Conservation (phyloP, 441 rosid genomes). For the Arabidopsis lyrata region DNA sequence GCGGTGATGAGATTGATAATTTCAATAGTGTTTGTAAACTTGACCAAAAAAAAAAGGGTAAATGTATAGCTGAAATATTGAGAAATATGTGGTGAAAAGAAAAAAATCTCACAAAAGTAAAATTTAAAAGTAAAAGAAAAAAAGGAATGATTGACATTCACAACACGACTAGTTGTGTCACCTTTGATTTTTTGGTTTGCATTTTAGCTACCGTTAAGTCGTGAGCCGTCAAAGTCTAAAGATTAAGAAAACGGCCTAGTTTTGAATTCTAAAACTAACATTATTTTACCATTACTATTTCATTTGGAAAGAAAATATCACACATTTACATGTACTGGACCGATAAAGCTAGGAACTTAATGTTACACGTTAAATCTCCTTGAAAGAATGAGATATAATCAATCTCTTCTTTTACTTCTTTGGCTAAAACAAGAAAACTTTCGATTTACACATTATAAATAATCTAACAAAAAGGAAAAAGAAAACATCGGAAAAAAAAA, state of each 20-base stretch:
- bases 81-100: no score
- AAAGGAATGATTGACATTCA: no score
- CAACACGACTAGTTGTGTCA: background rate
- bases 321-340: background rate
- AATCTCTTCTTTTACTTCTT: background rate
- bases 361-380: background rate
- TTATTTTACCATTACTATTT: background rate
- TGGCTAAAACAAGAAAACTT: background rate
- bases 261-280: background rate
- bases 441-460: conserved; percentile 14
- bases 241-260: no score
- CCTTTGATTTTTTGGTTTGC: background rate
- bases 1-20: no score
- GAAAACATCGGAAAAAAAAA: background rate
- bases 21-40: no score
- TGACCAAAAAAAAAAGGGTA: no score
- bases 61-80: no score
- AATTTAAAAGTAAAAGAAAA: no score
- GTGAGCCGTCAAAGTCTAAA: background rate
- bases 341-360: background rate
- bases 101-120: no score
- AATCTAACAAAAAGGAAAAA: background rate
- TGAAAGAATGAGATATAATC: background rate
- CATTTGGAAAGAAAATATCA: background rate
- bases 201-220: background rate